A percentile compares a stretch with the other conserved stretches of the same genome.
Evolutionary conservation across 371 early-diverging fungal species (phyloP).

Genomic region (Actinomortierella wolfii): DNA sequence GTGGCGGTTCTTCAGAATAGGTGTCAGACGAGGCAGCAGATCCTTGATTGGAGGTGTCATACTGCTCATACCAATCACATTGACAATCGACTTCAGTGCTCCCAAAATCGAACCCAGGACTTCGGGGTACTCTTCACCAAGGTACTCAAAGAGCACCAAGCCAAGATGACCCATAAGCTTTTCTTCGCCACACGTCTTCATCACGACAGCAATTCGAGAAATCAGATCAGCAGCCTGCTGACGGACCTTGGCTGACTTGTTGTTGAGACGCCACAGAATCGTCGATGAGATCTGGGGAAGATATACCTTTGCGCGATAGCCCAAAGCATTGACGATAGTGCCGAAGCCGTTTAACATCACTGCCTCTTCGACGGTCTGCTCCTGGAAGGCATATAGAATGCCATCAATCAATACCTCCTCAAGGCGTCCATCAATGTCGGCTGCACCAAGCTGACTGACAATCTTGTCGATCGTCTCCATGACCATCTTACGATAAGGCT

Average conservation of each 20-base stretch:
- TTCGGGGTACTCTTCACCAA: slow-evolving; percentile 99
- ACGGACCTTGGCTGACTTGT: slow-evolving; percentile 94
- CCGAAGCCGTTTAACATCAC: slow-evolving; percentile 96
- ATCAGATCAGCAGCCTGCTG: slow-evolving; percentile 98
- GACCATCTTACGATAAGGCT: slow-evolving; percentile 95
- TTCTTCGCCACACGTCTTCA: slow-evolving; percentile 95
- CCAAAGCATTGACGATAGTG: slow-evolving; percentile 90
- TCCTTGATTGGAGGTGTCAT: slow-evolving; percentile 99
- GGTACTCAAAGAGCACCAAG: slow-evolving; percentile 92
- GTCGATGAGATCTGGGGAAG: slow-evolving; percentile 92
- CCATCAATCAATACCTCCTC: slow-evolving; percentile 95
- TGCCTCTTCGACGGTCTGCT: slow-evolving; percentile 89
- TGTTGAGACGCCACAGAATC: slow-evolving; percentile 96
- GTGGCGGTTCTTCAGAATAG: slow-evolving; percentile 96
- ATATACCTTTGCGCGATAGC: slow-evolving; percentile 89
- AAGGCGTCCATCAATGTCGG: slow-evolving; percentile 89
- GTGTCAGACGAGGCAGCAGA: slow-evolving; percentile 93
- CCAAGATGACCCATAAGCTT: slow-evolving; percentile 92
- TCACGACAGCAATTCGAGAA: slow-evolving; percentile 90
- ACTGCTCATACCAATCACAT: slow-evolving; percentile 95
- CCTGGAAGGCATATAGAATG: slow-evolving; percentile 96
- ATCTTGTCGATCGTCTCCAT: slow-evolving; percentile 95
- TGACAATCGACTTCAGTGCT: slow-evolving; percentile 91
- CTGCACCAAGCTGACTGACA: slow-evolving; percentile 78
- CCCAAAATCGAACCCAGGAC: slow-evolving; percentile 94